Evolutionary conservation across 768 basidiomycete species (phyloP), one percentile per base, ranked within the genome.

Genomic region (Hygrophorus pudorinus): DNA sequence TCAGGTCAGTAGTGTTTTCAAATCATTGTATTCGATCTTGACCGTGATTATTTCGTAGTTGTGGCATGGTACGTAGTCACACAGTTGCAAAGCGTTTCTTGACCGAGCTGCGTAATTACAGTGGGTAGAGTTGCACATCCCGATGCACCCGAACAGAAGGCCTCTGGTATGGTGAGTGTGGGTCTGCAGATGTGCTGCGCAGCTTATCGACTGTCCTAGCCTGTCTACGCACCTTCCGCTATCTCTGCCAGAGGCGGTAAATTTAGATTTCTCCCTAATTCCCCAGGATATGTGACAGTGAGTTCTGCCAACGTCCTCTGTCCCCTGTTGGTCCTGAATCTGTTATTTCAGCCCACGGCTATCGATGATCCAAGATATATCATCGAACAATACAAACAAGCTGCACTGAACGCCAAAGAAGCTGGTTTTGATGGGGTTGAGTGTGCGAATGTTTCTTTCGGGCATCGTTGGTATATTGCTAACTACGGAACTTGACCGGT

Each of bases 351-450:
- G 24, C 24, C 24, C 24, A 24, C 24, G 3, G 24, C 24, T 24
- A 7, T 24, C 24, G 24, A 24, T 3, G 24, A 24, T 24, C 24
- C 24, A 7, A 34, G 24, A 3, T 50, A 53, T 3, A 46, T 71
- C 44, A 56, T 74, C 17, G 54, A 60, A 9, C 56, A 58, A 27
- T 76, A 61, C 58, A 68, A 62, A 42, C 50, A 65, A 42, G 70
- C 73, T 1, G 74, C 73, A 1, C 43, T 63, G 24, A 70, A 71
- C 37, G 73, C 74, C 1, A 71, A 71, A 36, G 61, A 63, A 41
- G 72, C 72, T n/a, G 76, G 75, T 2, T 76, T 75, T 51, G 76
- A 78, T 50, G 75, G 75, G 4, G 67, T 76, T 20, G 74, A 77
- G 58, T 45, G 70, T 70, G 53, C 42, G 64, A 50, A 2, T 14